phyloP scores from a whole-genome alignment of 176 grass and related monocot genomes.

The Triticum dicoccoides region DNA sequence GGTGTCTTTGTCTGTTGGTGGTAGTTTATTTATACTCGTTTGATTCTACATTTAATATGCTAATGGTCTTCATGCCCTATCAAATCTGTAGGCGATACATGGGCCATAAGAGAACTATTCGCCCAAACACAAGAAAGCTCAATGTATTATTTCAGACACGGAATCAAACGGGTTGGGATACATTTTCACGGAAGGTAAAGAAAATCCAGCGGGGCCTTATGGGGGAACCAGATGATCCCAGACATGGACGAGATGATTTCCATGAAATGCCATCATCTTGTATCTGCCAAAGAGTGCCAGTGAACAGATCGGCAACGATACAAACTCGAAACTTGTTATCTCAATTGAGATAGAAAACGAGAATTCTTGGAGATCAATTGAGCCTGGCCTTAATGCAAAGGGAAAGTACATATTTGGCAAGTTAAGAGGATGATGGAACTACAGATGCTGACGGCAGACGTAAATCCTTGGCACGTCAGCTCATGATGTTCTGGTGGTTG shows the following conservation, averaged over 20 bases:
- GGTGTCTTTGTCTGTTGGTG: not conserved
- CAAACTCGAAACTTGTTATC: not conserved
- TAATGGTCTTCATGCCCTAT: not conserved
- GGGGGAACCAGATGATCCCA: constrained; percentile 82
- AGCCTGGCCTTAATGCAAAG: not conserved
- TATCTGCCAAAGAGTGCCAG: constrained; percentile 53
- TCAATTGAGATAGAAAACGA: not conserved
- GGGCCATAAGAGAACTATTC: constrained; percentile 95
- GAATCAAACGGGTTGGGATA: constrained; percentile 61
- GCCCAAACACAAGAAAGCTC: constrained; percentile 81
- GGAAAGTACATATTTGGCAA: not conserved
- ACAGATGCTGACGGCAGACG: not conserved
- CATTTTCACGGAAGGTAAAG: constrained; percentile 62
- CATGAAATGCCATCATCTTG: constrained; percentile 88
- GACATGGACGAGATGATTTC: constrained; percentile 69
- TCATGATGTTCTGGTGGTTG: not conserved
- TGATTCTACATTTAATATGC: not conserved
- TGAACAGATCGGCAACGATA: constrained; percentile 17
- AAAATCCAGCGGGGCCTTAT: constrained; percentile 63
- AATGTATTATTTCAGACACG: constrained; percentile 54
- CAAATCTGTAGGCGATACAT: constrained; percentile 70
- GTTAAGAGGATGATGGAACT: not conserved
- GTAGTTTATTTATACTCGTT: not conserved
- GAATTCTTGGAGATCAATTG: not conserved
- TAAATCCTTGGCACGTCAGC: not conserved